A percentile compares a stretch with the other conserved stretches of the same genome.
phyloP scores from a whole-genome alignment of 257 asterid species.

The Primulina tabacum region DNA sequence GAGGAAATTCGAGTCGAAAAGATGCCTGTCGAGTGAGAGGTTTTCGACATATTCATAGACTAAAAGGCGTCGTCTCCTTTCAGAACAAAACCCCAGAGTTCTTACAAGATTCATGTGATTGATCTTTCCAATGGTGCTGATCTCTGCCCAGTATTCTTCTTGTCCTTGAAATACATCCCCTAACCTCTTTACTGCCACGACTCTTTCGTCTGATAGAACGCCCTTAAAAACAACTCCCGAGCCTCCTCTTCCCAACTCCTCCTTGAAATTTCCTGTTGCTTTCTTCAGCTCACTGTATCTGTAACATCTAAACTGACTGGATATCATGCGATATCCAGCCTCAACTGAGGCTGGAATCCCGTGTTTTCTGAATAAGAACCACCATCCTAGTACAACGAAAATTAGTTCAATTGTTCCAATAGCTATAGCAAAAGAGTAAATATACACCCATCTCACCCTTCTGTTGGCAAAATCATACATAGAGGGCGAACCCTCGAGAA shows the following conservation, averaged over 20 bases:
- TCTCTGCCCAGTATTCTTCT: constrained; percentile 55
- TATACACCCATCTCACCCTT: constrained; percentile 39
- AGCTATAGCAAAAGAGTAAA: constrained; percentile 35
- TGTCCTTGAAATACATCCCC: constrained; percentile 34
- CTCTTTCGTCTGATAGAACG: constrained; percentile 35
- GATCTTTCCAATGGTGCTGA: constrained; percentile 44
- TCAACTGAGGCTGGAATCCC: constrained; percentile 46
- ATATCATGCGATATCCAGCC: constrained; percentile 48
- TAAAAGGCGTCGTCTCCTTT: constrained; percentile 36
- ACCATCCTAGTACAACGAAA: constrained; percentile 42
- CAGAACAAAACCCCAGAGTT: constrained; percentile 46
- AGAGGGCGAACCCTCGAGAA: constrained; percentile 27
- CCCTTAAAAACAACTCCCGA: constrained; percentile 52
- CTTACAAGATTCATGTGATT: constrained; percentile 65
- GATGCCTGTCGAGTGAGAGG: constrained; percentile 38
- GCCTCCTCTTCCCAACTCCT: constrained; percentile 55
- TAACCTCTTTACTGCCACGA: constrained; percentile 55
- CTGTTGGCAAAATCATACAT: constrained; percentile 37
- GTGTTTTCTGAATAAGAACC: constrained; percentile 43
- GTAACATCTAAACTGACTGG: constrained; percentile 40
- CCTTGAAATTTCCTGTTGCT: constrained; percentile 44
- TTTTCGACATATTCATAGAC: constrained; percentile 55
- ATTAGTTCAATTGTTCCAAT: constrained; percentile 36
- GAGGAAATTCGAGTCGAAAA: constrained; percentile 35
- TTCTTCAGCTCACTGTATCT: constrained; percentile 40